Base-by-base conservation (phyloP, 2,329 filamentous ascomycete species). In the Cladosporium halotolerans region DNA sequence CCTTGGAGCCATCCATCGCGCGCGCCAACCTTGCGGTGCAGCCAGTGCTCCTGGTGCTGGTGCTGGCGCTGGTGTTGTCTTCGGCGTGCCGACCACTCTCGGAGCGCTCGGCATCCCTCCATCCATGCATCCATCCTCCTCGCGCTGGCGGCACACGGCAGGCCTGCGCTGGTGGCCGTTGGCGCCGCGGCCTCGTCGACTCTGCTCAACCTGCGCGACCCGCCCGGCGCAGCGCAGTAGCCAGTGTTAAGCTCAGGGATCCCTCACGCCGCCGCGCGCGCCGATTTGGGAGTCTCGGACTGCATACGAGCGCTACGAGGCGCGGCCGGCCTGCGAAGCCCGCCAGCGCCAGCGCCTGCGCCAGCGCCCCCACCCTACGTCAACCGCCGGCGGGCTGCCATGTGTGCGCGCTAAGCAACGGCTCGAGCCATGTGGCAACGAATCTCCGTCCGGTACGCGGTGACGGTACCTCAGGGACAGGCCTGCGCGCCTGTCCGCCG, bases 361-460 rank as follows among this genome's bases (percentile, higher is more conserved):
- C 36, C 13, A 14, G 36, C 36, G 8, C 36, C 34, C 36, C 36
- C 36, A 34, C 48, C 36, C n/a, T 9, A 51, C 33, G 48, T 51
- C 48, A 43, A 51, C 44, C 48, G 40, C 19, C 38, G 48, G 23
- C 23, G 23, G 23, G 48, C 32, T 36, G 48, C 48, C 48, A 51
- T 51, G 48, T 51, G 48, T 44, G 31, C 48, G 31, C 48, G 40
- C 48, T 51, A 51, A 51, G 23, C 40, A 51, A 51, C 48, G 48
- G 48, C 39, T 49, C 16, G 48, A 48, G 40, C 48, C 48, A 51
- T 51, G 48, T 51, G 48, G 48, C 48, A 51, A 44, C 40, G 32
- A 34, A 43, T 51, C 31, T 51, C 48, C 48, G 36, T 28, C 23
- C 23, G 48, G 48, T 43, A 51, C 48, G 48, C 31, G 36, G 39